Conservation (phyloP, 1,284 basidiomycete genomes). For the Ceratobasidium sp. region DNA sequence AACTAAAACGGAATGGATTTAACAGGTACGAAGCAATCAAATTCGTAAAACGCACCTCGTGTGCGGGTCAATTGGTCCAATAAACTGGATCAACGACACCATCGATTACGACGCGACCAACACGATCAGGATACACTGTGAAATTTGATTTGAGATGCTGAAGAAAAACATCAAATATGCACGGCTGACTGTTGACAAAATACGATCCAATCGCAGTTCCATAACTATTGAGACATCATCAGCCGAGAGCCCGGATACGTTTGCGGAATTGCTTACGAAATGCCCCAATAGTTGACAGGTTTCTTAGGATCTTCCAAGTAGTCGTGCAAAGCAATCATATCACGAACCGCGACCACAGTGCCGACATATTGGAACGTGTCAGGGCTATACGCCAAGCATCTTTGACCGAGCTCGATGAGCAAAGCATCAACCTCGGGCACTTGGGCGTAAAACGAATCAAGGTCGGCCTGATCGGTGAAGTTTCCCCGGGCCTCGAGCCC, state of each 20-base stretch:
- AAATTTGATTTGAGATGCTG: too few relatives aligned
- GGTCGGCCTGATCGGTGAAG: too few relatives aligned
- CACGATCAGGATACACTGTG: conserved; percentile 40
- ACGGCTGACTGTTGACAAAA: conserved; percentile 39
- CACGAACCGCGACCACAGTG: conserved; percentile 23
- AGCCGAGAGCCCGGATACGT: background rate
- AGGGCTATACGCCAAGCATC: too few relatives aligned
- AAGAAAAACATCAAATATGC: too few relatives aligned
- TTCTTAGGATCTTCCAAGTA: conserved; percentile 38
- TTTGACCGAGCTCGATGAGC: too few relatives aligned
- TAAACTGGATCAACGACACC: conserved; percentile 37
- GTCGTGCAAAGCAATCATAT: conserved; percentile 42
- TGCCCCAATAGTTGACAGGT: conserved; percentile 41
- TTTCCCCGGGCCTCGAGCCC: too few relatives aligned
- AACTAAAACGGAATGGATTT: background rate
- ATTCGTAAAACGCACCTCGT: conserved; percentile 25
- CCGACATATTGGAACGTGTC: too few relatives aligned
- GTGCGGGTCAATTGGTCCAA: background rate
- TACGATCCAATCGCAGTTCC: conserved; percentile 42
- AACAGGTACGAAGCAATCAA: too few relatives aligned
- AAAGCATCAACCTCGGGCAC: too few relatives aligned
- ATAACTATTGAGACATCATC: conserved; percentile 37
- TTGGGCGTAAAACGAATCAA: too few relatives aligned
- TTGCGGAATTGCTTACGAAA: conserved; percentile 40
- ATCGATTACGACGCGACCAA: conserved; percentile 40